These are phyloP conservation scores for Plasmodium gaboni DNA, from an alignment of 169 alveolate genomes.

Conservation along the genomic window DNA sequence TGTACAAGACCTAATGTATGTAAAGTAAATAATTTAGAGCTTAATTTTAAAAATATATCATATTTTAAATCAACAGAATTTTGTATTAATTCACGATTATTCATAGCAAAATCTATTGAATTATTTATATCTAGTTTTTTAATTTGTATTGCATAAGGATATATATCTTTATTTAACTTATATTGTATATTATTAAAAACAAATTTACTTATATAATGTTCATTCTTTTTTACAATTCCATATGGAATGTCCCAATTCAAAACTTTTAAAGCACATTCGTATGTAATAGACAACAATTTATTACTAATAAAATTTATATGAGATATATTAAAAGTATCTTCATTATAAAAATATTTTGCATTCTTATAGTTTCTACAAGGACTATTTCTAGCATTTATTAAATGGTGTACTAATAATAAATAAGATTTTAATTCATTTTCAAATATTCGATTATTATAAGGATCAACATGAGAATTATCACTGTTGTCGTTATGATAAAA, in stretches of 20 bases:
- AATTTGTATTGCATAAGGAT: constrained; percentile 34
- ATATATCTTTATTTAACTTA: constrained; percentile 12
- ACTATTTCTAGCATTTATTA: constrained; percentile 54
- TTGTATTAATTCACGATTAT: neutral
- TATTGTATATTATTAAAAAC: constrained; percentile 24
- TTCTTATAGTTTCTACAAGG: constrained; percentile 55
- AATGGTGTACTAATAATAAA: constrained; percentile 30
- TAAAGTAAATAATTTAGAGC: constrained; percentile 29
- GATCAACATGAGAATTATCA: neutral
- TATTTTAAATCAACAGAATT: constrained; percentile 23
- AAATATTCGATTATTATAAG: constrained; percentile 5
- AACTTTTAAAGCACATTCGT: constrained; percentile 48
- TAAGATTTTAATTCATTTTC: constrained; percentile 55
- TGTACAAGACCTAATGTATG: constrained; percentile 57
- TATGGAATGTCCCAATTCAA: constrained; percentile 52
- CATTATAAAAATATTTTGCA: constrained; percentile 35
- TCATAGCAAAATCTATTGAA: constrained; percentile 30
- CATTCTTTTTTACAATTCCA: constrained; percentile 56
- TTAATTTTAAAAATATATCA: constrained; percentile 36
- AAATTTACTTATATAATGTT: constrained; percentile 8
- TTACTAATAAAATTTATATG: constrained; percentile 24
- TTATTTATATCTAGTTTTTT: constrained; percentile 16
- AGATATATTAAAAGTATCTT: constrained; percentile 38
- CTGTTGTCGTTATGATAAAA: constrained; percentile 2
- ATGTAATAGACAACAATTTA: constrained; percentile 24